Percentiles rank a stretch among this genome's conserved stretches.
These are phyloP conservation scores for Neodidymelliopsis sp. DNA, from an alignment of 2,329 filamentous ascomycete genomes.

Conservation along the genomic window DNA sequence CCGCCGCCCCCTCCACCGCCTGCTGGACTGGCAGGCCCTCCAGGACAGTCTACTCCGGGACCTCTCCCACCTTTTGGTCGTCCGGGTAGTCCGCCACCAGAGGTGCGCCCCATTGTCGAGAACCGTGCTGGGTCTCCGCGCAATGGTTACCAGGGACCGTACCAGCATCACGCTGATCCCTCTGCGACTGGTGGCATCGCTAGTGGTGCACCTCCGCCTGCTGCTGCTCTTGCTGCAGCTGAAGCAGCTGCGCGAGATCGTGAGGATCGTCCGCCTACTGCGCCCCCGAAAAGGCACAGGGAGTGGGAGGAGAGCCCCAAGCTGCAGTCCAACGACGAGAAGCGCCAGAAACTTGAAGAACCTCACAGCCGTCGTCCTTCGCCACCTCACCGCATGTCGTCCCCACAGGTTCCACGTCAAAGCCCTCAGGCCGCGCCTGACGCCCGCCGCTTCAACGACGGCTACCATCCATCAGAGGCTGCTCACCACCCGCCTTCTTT, in stretches of 20 bases:
- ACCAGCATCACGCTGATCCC: slow-evolving; percentile 74
- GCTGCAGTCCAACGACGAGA: slow-evolving; percentile 81
- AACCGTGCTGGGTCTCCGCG: slow-evolving; percentile 91
- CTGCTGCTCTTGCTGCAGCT: slow-evolving; percentile 70
- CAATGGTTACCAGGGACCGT: slow-evolving; percentile 83
- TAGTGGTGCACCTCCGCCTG: slow-evolving; percentile 71
- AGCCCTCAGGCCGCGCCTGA: slow-evolving; percentile 71
- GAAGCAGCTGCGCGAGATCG: slow-evolving; percentile 70
- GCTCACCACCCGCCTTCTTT: slow-evolving; percentile 80
- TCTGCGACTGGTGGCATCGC: slow-evolving; percentile 67
- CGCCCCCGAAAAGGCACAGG: slow-evolving; percentile 77
- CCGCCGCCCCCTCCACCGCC: slow-evolving; percentile 68
- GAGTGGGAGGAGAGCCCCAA: slow-evolving; percentile 97
- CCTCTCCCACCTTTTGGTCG: slow-evolving; percentile 72
- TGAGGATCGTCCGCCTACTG: slow-evolving; percentile 80
- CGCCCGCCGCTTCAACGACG: slow-evolving; percentile 72
- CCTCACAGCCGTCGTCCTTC: slow-evolving; percentile 74
- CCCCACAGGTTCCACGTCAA: slow-evolving; percentile 72
- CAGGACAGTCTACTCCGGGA: slow-evolving; percentile 57
- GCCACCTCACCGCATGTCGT: slow-evolving; percentile 55
- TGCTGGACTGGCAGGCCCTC: slow-evolving; percentile 57
- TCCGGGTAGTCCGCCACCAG: slow-evolving; percentile 80
- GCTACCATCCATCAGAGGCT: slow-evolving; percentile 90
- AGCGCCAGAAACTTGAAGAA: slow-evolving; percentile 84
- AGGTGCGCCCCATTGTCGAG: slow-evolving; percentile 82